These are phyloP conservation scores for Bremia lactucae DNA, from an alignment of 352 stramenopile species.

Conservation along the genomic window DNA sequence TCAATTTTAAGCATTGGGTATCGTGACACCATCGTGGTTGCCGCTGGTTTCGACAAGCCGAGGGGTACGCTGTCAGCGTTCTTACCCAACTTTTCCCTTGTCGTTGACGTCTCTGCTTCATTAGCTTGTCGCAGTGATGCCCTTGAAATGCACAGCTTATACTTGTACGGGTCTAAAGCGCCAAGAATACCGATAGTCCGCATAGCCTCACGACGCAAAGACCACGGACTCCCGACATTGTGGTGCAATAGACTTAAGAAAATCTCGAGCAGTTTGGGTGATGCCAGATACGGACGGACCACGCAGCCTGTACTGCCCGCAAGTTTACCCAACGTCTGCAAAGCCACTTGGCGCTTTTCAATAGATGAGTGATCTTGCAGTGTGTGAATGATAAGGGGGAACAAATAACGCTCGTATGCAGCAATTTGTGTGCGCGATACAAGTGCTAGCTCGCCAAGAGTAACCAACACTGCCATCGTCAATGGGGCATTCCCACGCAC, in stretches of 20 bases:
- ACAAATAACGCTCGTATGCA: conserved; percentile 91
- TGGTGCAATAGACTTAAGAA: conserved; percentile 91
- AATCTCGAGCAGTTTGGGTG: conserved; percentile 91
- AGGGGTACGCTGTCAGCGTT: conserved; percentile 5
- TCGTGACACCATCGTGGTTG: conserved; percentile 13
- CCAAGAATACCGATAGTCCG: conserved; percentile 93
- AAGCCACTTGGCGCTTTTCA: conserved; percentile 91
- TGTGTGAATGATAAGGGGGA: conserved; percentile 93
- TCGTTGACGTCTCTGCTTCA: conserved; percentile 23
- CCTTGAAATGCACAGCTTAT: conserved; percentile 75
- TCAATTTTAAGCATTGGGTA: conserved; percentile 47
- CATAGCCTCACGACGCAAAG: conserved; percentile 91
- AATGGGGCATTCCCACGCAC: conserved; percentile 73
- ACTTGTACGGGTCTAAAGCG: conserved; percentile 94
- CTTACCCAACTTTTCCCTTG: conserved; percentile 7
- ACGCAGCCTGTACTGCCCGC: conserved; percentile 89
- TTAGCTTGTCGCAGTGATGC: conserved; percentile 61
- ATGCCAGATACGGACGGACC: conserved; percentile 91
- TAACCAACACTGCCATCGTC: conserved; percentile 62
- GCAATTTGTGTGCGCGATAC: conserved; percentile 86
- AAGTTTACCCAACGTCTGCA: conserved; percentile 93
- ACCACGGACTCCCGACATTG: conserved; percentile 84
- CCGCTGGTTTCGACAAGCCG: conserved; percentile 9
- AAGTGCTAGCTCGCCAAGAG: conserved; percentile 86
- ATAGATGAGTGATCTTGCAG: conserved; percentile 93